Base-by-base conservation (phyloP, 2,329 filamentous ascomycete species). In the Zymoseptoria passerinii region DNA sequence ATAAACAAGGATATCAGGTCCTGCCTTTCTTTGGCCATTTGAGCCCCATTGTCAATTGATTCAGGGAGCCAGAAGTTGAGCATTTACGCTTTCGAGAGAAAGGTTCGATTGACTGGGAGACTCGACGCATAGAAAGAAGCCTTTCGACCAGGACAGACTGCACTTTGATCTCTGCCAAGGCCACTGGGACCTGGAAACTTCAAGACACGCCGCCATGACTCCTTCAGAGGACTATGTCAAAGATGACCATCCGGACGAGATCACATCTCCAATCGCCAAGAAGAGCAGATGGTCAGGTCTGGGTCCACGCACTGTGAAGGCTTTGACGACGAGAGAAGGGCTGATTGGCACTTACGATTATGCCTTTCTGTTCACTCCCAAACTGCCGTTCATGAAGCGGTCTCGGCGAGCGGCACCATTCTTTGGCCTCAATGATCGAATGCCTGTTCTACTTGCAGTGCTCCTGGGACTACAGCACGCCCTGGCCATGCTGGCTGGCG, bases 281-380 rank as follows among this genome's bases (percentile, higher is more conserved):
- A 76, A 75, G 66, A 71, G 72, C 51, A 73, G 72, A 19, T 73
- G 76, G 61, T 70, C 70, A 48, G 74, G 78, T 20, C 75, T 74
- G 55, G 62, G 71, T 35, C 69, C 74, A 56, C 70, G 73, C n/a
- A 58, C 76, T 52, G 66, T 68, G 1, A 77, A 74, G 59, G 75
- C 77, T 3, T 77, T 80, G 61, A 80, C 78, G 0, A 80, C 78
- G 10, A 81, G 75, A 71, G 77, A 77, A 19, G 92, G 92, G 10
- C 80, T 96, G 27, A 74, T 96, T 57, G 92, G 92, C 62, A 80
- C 85, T 67, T 96, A 96, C 74, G 88, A 96, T 79, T 96, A 96
- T 80, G 88, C 73, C 40, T 94, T 91, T 69, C 84, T 96, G 48
- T 95, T 96, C 79, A 84, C 78, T 20, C 89, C 81, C 1, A 91